A percentile compares a stretch with the other conserved stretches of the same genome.
phyloP scores from a whole-genome alignment of 192 early-diverging fungal species.

The Coemansia brasiliensis region DNA sequence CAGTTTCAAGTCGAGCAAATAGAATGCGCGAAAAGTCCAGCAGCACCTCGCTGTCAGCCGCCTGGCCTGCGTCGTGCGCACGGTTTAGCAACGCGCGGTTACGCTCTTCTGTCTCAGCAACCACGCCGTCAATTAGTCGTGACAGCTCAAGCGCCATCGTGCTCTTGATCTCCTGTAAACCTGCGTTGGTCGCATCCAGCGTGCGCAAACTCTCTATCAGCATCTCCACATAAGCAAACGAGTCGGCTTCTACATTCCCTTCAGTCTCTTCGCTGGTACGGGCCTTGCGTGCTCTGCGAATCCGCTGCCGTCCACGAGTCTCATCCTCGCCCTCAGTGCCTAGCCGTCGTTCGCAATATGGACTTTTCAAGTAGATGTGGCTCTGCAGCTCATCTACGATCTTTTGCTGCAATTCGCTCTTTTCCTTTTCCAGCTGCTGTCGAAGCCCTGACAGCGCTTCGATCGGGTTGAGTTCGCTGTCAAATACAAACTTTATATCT shows the following conservation, averaged over 20 bases:
- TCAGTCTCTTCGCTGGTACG: constrained; percentile 3
- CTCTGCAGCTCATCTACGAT: constrained; percentile 77
- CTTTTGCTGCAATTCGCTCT: constrained; percentile 53
- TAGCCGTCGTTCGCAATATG: constrained; percentile 66
- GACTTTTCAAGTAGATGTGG: constrained; percentile 76
- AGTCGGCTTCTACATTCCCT: constrained; percentile 73
- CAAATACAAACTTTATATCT: constrained; percentile 62
- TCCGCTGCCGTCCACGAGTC: constrained; percentile 8
- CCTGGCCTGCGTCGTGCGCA: constrained; percentile 39
- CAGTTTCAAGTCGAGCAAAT: constrained; percentile 74
- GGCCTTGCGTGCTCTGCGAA: constrained; percentile 53
- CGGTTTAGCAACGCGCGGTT: constrained; percentile 49
- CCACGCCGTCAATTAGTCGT: constrained; percentile 70
- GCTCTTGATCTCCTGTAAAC: constrained; percentile 66
- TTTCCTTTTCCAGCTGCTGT: constrained; percentile 61
- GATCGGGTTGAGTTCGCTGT: constrained; percentile 65
- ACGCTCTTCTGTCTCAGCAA: constrained; percentile 73
- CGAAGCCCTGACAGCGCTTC: constrained; percentile 70
- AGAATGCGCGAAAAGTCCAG: constrained; percentile 74
- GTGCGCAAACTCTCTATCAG: constrained; percentile 68
- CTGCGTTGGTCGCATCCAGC: constrained; percentile 44
- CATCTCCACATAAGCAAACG: constrained; percentile 76
- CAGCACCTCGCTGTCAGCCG: constrained; percentile 67
- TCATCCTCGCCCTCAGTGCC: constrained; percentile 43
- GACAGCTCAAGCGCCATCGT: constrained; percentile 69